Evolutionary conservation across 2,329 filamentous ascomycete genomes (phyloP).

Genomic region (Stachybotrys chlorohalonatus): DNA sequence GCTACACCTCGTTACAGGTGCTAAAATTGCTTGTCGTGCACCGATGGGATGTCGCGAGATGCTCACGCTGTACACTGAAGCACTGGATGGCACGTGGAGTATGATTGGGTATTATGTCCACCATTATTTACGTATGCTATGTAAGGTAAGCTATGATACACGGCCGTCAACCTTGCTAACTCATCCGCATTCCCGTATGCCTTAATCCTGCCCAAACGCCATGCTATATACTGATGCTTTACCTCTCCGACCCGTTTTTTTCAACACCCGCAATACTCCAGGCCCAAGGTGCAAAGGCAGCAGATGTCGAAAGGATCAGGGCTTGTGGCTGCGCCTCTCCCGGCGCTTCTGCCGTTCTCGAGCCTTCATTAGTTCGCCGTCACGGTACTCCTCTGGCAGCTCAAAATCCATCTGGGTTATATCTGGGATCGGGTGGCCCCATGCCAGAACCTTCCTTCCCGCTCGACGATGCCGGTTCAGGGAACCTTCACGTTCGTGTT

Average conservation of each 20-base stretch:
- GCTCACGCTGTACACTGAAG: too few species aligned
- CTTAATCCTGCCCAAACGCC: constrained; percentile 10
- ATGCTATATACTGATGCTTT: constrained; percentile 1
- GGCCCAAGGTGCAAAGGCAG: not conserved
- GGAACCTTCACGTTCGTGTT: constrained; percentile 69
- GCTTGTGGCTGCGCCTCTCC: constrained; percentile 43
- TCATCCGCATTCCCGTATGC: not conserved
- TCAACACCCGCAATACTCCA: not conserved
- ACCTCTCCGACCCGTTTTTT: not conserved
- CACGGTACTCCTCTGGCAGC: constrained; percentile 56
- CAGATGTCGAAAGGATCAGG: constrained; percentile 14
- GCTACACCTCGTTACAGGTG: too few species aligned
- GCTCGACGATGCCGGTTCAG: constrained; percentile 63
- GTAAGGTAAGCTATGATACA: not conserved
- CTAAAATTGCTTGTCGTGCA: too few species aligned
- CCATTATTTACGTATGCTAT: not conserved
- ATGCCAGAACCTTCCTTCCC: constrained; percentile 64
- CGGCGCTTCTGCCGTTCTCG: constrained; percentile 55
- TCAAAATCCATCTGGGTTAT: constrained; percentile 62
- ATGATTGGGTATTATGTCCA: not conserved
- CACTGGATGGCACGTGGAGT: too few species aligned
- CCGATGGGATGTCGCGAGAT: too few species aligned
- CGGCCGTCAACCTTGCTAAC: not conserved
- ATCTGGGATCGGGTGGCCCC: constrained; percentile 74
- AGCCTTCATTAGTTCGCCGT: constrained; percentile 46